Percentiles rank a stretch among this genome's conserved stretches.
phyloP scores from a whole-genome alignment of 106 monocot species.

The Iris macrosiphon region DNA sequence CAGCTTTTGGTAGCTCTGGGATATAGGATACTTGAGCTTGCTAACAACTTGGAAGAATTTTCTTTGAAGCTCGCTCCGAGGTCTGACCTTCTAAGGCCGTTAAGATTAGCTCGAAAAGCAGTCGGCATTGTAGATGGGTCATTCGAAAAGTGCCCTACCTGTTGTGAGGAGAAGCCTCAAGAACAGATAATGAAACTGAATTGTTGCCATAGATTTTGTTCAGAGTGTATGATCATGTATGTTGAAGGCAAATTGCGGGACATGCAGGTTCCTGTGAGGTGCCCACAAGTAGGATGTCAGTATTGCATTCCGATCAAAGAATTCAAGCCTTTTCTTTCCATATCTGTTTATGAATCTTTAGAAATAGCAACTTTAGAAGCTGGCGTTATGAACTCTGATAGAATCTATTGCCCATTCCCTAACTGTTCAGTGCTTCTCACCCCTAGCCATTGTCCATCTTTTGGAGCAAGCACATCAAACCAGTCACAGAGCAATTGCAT shows the following conservation, averaged over 20 bases:
- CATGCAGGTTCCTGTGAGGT: slow-evolving; percentile 30
- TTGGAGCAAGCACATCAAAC: slow-evolving; percentile 35
- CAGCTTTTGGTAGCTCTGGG: slow-evolving; percentile 73
- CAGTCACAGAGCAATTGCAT: slow-evolving; percentile 25
- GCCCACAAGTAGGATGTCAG: slow-evolving; percentile 29
- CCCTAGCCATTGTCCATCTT: slow-evolving; percentile 16
- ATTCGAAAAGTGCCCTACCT: slow-evolving; percentile 23
- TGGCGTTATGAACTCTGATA: slow-evolving; percentile 16
- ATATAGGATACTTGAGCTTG: slow-evolving; percentile 76
- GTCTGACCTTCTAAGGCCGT: slow-evolving; percentile 42
- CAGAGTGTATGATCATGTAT: slow-evolving; percentile 29
- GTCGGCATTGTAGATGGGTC: slow-evolving; percentile 25
- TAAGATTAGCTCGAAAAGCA: slow-evolving; percentile 61
- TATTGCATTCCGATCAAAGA: slow-evolving; percentile 28
- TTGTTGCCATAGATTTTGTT: slow-evolving; percentile 49
- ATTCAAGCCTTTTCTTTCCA: slow-evolving; percentile 39
- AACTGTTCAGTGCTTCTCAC: slow-evolving; percentile 43
- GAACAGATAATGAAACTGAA: slow-evolving; percentile 24
- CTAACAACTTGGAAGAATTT: slow-evolving; percentile 66
- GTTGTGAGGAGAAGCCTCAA: slow-evolving; percentile 36
- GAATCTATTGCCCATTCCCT: slow-evolving; percentile 55
- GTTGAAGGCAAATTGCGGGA: slow-evolving; percentile 19
- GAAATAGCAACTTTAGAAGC: slow-evolving; percentile 20
- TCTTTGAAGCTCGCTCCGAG: slow-evolving; percentile 44
- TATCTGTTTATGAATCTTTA: slow-evolving; percentile 23